A percentile compares a stretch with the other conserved stretches of the same genome.
These are phyloP conservation scores for Fusarium pilosicola DNA, from an alignment of 2,329 filamentous ascomycete genomes.

Conservation along the genomic window DNA sequence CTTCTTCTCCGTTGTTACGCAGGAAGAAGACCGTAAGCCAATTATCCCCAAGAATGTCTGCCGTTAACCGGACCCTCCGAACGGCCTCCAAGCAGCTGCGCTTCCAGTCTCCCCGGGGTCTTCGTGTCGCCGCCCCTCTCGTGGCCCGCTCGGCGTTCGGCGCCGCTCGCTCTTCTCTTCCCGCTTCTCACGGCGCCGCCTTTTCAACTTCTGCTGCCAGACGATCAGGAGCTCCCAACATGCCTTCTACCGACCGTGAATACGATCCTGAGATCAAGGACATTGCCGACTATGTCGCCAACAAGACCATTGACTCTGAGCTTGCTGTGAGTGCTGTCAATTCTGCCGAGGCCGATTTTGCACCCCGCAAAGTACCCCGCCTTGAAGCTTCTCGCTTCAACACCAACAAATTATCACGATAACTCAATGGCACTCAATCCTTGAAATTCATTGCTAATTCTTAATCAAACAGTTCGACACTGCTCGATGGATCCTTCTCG, in stretches of 20 bases:
- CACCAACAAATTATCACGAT: constrained; percentile 16
- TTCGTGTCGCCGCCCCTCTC: constrained; percentile 51
- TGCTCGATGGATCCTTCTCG: constrained; percentile 94
- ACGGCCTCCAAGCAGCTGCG: constrained; percentile 65
- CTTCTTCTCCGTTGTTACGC: constrained; percentile 18
- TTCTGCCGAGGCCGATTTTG: constrained; percentile 11
- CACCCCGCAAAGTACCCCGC: constrained; percentile 39
- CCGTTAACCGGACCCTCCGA: constrained; percentile 64
- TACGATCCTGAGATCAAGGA: constrained; percentile 96
- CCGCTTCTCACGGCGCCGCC: constrained; percentile 50
- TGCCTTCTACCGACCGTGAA: constrained; percentile 63
- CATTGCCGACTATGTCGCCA: constrained; percentile 94
- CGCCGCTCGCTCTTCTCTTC: constrained; percentile 48
- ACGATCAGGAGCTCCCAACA: constrained; percentile 60
- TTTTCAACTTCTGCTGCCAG: constrained; percentile 63
- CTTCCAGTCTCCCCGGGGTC: constrained; percentile 52
- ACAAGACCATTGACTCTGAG: constrained; percentile 89
- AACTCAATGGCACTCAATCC: neutral
- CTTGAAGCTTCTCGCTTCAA: constrained; percentile 9
- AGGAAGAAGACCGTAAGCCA: constrained; percentile 19
- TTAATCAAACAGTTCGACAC: constrained; percentile 80
- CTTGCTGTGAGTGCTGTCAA: constrained; percentile 76
- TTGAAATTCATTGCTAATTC: constrained; percentile 10
- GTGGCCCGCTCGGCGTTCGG: constrained; percentile 48
- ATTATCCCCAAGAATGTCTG: constrained; percentile 56